Evolutionary conservation across 2,329 filamentous ascomycete species (phyloP).

Genomic region (Chrysosporium queenslandicum): DNA sequence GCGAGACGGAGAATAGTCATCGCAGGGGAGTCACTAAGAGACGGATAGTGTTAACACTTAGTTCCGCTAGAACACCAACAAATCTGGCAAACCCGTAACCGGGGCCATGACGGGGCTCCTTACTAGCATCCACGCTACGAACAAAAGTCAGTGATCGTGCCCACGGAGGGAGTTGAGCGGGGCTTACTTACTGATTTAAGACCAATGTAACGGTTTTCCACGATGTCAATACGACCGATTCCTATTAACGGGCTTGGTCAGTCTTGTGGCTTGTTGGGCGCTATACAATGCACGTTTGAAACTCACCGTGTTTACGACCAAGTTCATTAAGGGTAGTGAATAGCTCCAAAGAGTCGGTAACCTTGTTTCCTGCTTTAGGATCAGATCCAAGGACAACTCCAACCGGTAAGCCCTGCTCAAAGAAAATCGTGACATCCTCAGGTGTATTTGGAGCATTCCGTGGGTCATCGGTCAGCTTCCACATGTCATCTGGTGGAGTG

Average conservation of each 20-base stretch:
- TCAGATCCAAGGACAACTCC: slow-evolving; percentile 14
- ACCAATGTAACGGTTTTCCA: slow-evolving; percentile 64
- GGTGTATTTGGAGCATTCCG: slow-evolving; percentile 20
- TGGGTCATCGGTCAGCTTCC: slow-evolving; percentile 52
- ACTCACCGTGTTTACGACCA: slow-evolving; percentile 17
- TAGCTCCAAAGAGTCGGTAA: slow-evolving; percentile 16
- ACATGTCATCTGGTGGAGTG: slow-evolving; percentile 66
- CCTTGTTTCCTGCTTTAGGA: slow-evolving; percentile 12
- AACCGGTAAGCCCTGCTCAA: slow-evolving; percentile 21
- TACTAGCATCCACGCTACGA: slow-evolving; percentile 17
- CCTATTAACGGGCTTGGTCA: slow-evolving; percentile 32
- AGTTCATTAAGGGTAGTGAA: slow-evolving; percentile 18
- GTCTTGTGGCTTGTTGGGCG: not conserved
- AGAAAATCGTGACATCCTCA: slow-evolving; percentile 20
- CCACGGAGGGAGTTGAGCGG: not conserved
- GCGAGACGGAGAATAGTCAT: slow-evolving; percentile 49
- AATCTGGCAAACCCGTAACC: not conserved
- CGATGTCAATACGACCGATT: slow-evolving; percentile 66
- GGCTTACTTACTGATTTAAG: slow-evolving; percentile 42
- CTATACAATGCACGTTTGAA: too few relatives aligned
- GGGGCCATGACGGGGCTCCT: not conserved
- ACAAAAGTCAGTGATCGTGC: slow-evolving; percentile 39
- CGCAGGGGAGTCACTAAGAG: slow-evolving; percentile 40
- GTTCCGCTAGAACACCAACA: not conserved
- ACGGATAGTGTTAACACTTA: not conserved